Evolutionary conservation across 305 asterid genomes (phyloP), one percentile per base, ranked within the genome.

Genomic region (Lippia alba): DNA sequence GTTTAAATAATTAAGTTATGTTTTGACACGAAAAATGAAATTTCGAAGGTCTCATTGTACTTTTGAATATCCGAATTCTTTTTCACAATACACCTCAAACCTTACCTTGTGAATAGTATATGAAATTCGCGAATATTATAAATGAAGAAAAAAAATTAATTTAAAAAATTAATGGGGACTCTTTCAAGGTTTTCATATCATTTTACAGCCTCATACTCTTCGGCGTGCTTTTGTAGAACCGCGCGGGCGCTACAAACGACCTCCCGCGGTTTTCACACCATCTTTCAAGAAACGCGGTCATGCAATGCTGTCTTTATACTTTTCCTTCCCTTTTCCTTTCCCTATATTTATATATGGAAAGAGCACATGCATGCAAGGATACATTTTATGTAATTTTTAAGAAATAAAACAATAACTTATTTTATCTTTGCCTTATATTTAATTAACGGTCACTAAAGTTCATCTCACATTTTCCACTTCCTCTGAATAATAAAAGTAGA

Each of bases 241-340:
- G 15, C 36, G 39, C 15, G 67, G 66, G 57, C 6, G 41, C 41
- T 36, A 36, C 9, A 4, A 36, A 36, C 41, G 24, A 59, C 40
- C 59, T 61, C 20, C 15, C 40, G 2, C 61, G 11, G 67, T 63
- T 67, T 78, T 70, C 79, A 78, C 82, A 74, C 74, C 34, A 46
- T 41, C n/a, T 69, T 78, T 24, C 24, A 20, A 36, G n/a, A 50
- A 64, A 56, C 72, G 76, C 79, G 73, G 49, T 56, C 63, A 64
- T 50, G 69, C 69, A 55, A 64, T 3, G 66, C 66, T 66, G 73
- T 71, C 65, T 45, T 73, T 17, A 33, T 59, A 56, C 67, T 44
- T 53, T 67, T 67, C 1, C 3, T 0, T 2, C 41, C 17, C 11
- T 4, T 32, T 61, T 14, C 0, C 12, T 30, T 10, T 6, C n/a